Percentiles rank a stretch among this genome's conserved stretches.
Conservation (phyloP, 108 stramenopile species). For the Discostella pseudostelligera region DNA sequence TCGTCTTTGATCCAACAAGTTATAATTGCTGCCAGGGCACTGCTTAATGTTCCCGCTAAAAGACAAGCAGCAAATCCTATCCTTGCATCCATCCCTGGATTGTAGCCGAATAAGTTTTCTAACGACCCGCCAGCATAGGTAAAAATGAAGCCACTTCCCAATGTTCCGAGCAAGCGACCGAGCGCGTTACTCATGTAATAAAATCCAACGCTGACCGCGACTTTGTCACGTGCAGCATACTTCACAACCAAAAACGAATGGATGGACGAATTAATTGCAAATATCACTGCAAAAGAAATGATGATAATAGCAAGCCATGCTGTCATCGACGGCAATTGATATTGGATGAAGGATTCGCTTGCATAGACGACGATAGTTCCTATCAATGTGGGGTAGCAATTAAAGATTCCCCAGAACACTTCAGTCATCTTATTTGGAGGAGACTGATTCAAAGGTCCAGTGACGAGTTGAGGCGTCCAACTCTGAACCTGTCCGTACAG, state of each 20-base stretch:
- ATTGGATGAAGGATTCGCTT: constrained; percentile 52
- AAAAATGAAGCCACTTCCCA: constrained; percentile 89
- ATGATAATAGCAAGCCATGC: constrained; percentile 68
- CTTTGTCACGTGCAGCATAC: constrained; percentile 88
- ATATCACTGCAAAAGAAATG: constrained; percentile 84
- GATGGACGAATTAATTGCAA: constrained; percentile 92
- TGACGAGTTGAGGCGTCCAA: constrained; percentile 91
- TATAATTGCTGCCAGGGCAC: constrained; percentile 72
- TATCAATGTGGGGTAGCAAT: constrained; percentile 72
- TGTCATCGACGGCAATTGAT: constrained; percentile 61
- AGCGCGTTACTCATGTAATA: constrained; percentile 97
- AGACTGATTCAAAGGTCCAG: constrained; percentile 75
- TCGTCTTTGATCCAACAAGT: constrained; percentile 78
- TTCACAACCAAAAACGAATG: constrained; percentile 94
- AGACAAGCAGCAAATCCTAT: constrained; percentile 80
- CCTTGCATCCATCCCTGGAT: constrained; percentile 67
- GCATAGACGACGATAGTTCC: constrained; percentile 58
- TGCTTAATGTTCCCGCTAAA: constrained; percentile 77
- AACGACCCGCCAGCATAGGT: constrained; percentile 79
- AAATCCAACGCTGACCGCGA: constrained; percentile 90
- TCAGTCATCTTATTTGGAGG: constrained; percentile 87
- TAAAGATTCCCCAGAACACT: constrained; percentile 82
- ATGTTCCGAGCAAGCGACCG: constrained; percentile 85
- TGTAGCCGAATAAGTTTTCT: constrained; percentile 39
- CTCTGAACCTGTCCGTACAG: constrained; percentile 93